Base-by-base conservation (phyloP, 2,329 filamentous ascomycete species). In the Fonsecaea multimorphosa region DNA sequence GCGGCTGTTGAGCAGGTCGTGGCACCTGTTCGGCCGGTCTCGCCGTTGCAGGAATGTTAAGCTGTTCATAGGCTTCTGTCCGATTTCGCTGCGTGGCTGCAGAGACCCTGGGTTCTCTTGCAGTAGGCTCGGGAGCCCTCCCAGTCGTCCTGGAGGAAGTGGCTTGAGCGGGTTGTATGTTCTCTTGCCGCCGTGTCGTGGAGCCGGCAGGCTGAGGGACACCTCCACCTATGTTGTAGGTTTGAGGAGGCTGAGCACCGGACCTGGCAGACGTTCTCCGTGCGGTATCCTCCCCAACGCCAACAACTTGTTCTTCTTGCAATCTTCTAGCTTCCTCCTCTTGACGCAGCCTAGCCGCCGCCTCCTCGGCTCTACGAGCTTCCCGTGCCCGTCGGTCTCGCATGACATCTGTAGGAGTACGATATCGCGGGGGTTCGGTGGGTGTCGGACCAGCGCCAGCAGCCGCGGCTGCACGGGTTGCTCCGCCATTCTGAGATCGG, bases 321-420 rank as follows among this genome's bases (percentile, higher is more conserved):
- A 72, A 70, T 76, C 78, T 72, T 80, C 79, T 73, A 79, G 73
- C 65, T 76, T 78, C 67, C 75, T 75, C 70, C 70, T 73, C 69
- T 72, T 85, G 84, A 68, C 83, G 78, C 67, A 84, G 82, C 75
- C 81, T 79, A 76, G 78, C 79, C 71, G 87, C 85, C 74, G 91
- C 88, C 51, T 85, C 85, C 74, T 91, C 88, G 52, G 89, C 89
- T 68, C 87, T 85, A 64, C 89, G 83, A 29, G 89, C 87, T 77
- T 96, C 92, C 68, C 93, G 86, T 70, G 91, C 91, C 62, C 86
- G 85, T 63, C 93, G 89, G 76, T 93, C 89, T 78, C 91, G 88
- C 93, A 97, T 96, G 73, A 98, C 94, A 80, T 94, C 91, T 70
- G 91, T 88, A 16, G 94, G 94, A 38, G 93, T 93, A 71, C 90